phyloP scores from a whole-genome alignment of 1,139 yeast species.

The Suhomyces choctaworum region DNA sequence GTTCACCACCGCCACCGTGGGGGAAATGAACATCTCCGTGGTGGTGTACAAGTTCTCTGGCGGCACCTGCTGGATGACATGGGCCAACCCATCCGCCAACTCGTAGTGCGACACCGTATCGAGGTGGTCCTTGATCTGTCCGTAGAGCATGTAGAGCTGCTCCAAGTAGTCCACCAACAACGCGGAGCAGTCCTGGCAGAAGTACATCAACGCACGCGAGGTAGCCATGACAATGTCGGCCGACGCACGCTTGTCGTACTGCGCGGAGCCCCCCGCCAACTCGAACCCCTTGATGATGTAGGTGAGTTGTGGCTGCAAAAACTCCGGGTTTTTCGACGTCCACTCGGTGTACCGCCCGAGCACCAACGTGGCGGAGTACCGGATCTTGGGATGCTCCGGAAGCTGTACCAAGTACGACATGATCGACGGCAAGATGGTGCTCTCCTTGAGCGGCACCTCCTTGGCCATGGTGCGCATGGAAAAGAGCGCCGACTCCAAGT shows the following conservation, averaged over 20 bases:
- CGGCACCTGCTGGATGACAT: slow-evolving; percentile 64
- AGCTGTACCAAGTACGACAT: slow-evolving; percentile 68
- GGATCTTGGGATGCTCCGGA: slow-evolving; percentile 83
- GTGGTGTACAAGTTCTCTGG: slow-evolving; percentile 37
- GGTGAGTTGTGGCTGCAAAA: slow-evolving; percentile 76
- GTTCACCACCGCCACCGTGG: slow-evolving; percentile 56
- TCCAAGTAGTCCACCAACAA: slow-evolving; percentile 69
- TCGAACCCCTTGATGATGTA: slow-evolving; percentile 82
- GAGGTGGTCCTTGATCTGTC: slow-evolving; percentile 54
- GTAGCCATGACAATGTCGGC: slow-evolving; percentile 78
- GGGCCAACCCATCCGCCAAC: slow-evolving; percentile 87
- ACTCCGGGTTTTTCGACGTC: slow-evolving; percentile 85
- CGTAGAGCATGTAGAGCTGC: slow-evolving; percentile 75
- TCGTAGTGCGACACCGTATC: slow-evolving; percentile 76
- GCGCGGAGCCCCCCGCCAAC: slow-evolving; percentile 24
- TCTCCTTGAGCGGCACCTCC: slow-evolving; percentile 72
- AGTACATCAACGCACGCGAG: slow-evolving; percentile 90
- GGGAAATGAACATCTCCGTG: slow-evolving; percentile 59
- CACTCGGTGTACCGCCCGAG: slow-evolving; percentile 94
- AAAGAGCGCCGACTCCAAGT: slow-evolving; percentile 86
- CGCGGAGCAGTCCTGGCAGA: slow-evolving; percentile 86
- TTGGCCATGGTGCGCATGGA: slow-evolving; percentile 94
- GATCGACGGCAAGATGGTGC: slow-evolving; percentile 70
- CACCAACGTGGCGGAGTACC: slow-evolving; percentile 91
- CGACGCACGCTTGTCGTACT: slow-evolving; percentile 14